These are phyloP conservation scores for Nicotiana knightiana DNA, from an alignment of 257 asterid genomes.

Conservation along the genomic window DNA sequence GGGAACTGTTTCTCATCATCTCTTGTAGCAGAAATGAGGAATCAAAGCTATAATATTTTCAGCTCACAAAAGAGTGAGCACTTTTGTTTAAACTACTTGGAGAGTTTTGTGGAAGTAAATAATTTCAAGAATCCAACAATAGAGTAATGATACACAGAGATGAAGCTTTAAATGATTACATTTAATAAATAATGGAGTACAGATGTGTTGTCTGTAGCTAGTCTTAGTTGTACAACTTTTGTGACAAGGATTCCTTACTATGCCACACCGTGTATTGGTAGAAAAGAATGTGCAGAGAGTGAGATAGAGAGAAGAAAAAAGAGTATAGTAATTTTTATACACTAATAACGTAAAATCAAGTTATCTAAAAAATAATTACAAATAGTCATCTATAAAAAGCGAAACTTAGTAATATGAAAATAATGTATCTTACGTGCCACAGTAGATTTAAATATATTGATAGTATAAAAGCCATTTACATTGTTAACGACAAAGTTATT, in stretches of 20 bases:
- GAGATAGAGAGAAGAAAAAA: not conserved
- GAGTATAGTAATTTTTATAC: not conserved
- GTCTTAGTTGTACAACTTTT: constrained; percentile 1
- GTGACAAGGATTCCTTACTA: not conserved
- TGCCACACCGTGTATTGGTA: not conserved
- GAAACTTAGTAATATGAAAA: too few relatives aligned
- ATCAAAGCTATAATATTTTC: not conserved
- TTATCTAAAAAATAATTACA: too few relatives aligned
- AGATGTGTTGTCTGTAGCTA: not conserved
- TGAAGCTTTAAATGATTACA: not conserved
- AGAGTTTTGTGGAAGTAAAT: not conserved
- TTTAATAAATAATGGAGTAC: constrained; percentile 5
- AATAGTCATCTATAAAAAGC: too few relatives aligned
- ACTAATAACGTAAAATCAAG: not conserved
- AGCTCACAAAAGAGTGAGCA: not conserved
- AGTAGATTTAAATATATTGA: too few relatives aligned
- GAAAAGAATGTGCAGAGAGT: not conserved
- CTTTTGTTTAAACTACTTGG: not conserved
- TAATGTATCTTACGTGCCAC: too few relatives aligned
- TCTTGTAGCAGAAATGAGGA: not conserved
- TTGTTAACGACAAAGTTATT: too few relatives aligned
- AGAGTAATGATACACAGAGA: not conserved
- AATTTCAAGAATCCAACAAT: not conserved
- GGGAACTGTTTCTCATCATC: not conserved
- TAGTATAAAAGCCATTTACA: too few relatives aligned